These are phyloP conservation scores for Solanum peruvianum DNA, from an alignment of 257 asterid genomes.

Conservation along the genomic window DNA sequence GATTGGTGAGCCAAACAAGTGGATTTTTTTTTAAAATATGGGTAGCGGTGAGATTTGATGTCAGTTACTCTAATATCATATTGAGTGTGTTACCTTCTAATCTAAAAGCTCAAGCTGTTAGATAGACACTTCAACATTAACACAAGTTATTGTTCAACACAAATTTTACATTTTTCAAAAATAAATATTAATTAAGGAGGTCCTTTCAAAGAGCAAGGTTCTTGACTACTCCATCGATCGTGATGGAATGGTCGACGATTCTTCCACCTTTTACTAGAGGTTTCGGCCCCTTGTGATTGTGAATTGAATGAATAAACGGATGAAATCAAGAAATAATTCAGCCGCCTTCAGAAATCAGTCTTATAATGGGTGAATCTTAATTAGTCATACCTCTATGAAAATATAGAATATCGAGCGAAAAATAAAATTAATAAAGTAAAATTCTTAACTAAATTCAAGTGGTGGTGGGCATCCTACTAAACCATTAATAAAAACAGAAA, in stretches of 20 bases:
- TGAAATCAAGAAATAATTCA: background rate
- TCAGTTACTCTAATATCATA: no score
- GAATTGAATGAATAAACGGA: background rate
- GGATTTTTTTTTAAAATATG: no score
- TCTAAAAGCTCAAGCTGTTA: no score
- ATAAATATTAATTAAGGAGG: background rate
- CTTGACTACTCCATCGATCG: background rate
- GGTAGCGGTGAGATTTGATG: no score
- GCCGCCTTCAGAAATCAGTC: accelerated
- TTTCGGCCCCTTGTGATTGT: background rate
- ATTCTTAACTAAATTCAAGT: background rate
- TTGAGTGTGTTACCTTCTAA: no score
- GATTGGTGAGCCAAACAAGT: no score
- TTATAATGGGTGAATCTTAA: no score
- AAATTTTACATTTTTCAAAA: background rate
- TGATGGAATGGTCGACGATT: background rate
- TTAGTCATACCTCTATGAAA: background rate
- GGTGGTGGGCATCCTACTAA: background rate
- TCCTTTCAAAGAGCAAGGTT: background rate
- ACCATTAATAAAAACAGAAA: background rate
- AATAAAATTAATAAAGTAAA: no score
- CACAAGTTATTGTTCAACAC: background rate
- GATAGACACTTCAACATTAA: no score
- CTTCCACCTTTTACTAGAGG: background rate
- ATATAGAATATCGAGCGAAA: no score